phyloP scores from a whole-genome alignment of 345 rosid species.

The Eucalyptus leucophloia region DNA sequence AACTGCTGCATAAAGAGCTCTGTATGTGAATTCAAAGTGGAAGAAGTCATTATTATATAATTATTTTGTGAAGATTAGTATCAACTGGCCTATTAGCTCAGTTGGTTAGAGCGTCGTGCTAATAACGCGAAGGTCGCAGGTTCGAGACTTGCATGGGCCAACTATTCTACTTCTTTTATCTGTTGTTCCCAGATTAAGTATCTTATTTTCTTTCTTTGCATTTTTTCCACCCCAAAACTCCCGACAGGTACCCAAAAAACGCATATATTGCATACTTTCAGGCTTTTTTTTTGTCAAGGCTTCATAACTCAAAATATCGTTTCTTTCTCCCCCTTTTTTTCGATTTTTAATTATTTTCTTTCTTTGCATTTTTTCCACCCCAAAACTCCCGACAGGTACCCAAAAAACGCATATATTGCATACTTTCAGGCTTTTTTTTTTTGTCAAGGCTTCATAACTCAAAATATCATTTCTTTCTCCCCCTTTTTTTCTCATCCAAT shows the following conservation, averaged over 20 bases:
- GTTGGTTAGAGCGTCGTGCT: slow-evolving; percentile 74
- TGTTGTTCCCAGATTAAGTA: background rate
- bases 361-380: background rate
- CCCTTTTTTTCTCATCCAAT: rapidly evolving
- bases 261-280: background rate
- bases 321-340: rapidly evolving
- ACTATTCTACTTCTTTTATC: background rate
- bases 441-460: background rate
- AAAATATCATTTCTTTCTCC: rapidly evolving
- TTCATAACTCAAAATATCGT: background rate
- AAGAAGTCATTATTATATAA: rapidly evolving
- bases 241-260: background rate
- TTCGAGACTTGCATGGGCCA: slow-evolving; percentile 53
- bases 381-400: background rate
- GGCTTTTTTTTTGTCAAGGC: too few species aligned
- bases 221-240: background rate
- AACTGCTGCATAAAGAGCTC: rapidly evolving
- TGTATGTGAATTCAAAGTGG: background rate
- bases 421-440: too few species aligned
- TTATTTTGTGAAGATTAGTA: rapidly evolving
- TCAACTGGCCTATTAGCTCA: slow-evolving; percentile 7
- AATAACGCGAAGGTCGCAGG: slow-evolving; percentile 91
- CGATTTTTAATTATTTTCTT: too few species aligned
- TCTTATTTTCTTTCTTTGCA: background rate
- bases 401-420: background rate